Evolutionary conservation across 169 alveolate species (phyloP), one percentile per base, ranked within the genome.

Genomic region (Cryptosporidium ubiquitum): DNA sequence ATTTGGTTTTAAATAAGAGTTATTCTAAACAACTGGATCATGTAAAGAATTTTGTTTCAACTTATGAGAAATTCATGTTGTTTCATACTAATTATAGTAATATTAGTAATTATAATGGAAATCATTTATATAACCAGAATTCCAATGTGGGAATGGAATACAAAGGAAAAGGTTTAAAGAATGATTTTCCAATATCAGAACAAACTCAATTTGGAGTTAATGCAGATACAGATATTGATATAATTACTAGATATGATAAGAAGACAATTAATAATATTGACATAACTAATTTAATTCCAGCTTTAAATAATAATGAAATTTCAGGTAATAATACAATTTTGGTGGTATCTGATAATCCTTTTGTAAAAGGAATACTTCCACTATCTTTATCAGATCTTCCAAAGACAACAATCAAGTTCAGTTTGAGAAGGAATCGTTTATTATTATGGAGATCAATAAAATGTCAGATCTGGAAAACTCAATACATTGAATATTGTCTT

Each of bases 351-450:
- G 69, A 58, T 10, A 66, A 79, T 64, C 64, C 61, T 20, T 33
- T 61, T 9, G 18, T 60, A 18, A 58, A 47, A 33, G 89, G 89
- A 16, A 23, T 79, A 35, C 39, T 79, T 20, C 89, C 89, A 39
- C 18, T 79, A 6, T 16, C 89, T 29, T 26, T 79, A 23, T 44
- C 68, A 58, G 75, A 40, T 42, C 1, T 61, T 31, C 89, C 71
- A 12, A 57, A 61, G 26, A 66, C 61, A 1, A 79, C 89, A 39
- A 33, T 79, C 4, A 60, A 49, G 37, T 79, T 79, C 23, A 79
- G 89, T 79, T 64, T 79, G 44, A 79, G 89, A 79, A 58, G 89
- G 39, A 64, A 79, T 40, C 68, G 89, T 58, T 39, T 79, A 44
- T 37, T 79, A 18, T 39, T 79, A 26, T 79, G 89, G 89, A 79